Evolutionary conservation across 2,329 filamentous ascomycete species (phyloP).

Genomic region (Penicillium sp.): DNA sequence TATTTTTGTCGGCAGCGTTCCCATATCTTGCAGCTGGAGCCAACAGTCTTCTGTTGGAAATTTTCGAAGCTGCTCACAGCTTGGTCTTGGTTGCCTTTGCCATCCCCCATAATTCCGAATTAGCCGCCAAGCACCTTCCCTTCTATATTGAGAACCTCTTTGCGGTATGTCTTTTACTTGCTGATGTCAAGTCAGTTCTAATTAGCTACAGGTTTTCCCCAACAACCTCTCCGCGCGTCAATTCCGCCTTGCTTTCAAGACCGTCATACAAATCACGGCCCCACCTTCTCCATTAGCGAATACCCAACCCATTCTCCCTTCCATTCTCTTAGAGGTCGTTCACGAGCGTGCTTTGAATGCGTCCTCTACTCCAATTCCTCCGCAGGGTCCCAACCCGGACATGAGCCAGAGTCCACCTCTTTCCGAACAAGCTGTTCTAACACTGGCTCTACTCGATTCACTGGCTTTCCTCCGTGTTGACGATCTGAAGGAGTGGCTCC

Average conservation of each 20-base stretch:
- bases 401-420: conserved; percentile 33
- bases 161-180: conserved; percentile 40
- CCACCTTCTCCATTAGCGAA: conserved; percentile 76
- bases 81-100: conserved; percentile 78
- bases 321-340: conserved; percentile 77
- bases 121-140: conserved; percentile 72
- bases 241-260: conserved; percentile 85
- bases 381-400: conserved; percentile 36
- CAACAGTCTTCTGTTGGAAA: conserved; percentile 60
- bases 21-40: conserved; percentile 69
- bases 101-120: conserved; percentile 71
- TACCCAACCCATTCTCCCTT: conserved; percentile 74
- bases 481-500: conserved; percentile 78
- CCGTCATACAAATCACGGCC: conserved; percentile 76
- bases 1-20: conserved; percentile 73
- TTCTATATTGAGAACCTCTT: conserved; percentile 84
- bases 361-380: conserved; percentile 52
- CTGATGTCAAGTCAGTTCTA: background rate
- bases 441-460: conserved; percentile 76
- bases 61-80: conserved; percentile 89
- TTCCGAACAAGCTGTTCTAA: conserved; percentile 77
- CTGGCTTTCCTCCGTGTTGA: conserved; percentile 71
- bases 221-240: conserved; percentile 76
- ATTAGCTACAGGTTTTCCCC: conserved; percentile 64
- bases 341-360: conserved; percentile 63